Percentiles rank a stretch among this genome's conserved stretches.
Conservation (phyloP, 805 yeast species). For the Hanseniaspora valbyensis region DNA sequence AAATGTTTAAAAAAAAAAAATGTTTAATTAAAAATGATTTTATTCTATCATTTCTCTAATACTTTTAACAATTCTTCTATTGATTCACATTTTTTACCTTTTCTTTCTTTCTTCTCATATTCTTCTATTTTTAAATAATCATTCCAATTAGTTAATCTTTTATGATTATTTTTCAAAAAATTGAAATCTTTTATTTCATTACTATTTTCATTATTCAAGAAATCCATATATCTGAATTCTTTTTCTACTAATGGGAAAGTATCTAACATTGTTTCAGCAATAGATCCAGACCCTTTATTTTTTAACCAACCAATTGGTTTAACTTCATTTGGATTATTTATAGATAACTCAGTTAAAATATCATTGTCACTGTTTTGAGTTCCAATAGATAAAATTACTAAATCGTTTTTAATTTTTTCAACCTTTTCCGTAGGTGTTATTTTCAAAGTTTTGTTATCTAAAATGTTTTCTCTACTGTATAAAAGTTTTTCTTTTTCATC, state of each 20-base stretch:
- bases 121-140: constrained; percentile 25
- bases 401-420: constrained; percentile 38
- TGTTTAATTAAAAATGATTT: too few relatives aligned
- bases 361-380: constrained; percentile 28
- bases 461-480: constrained; percentile 20
- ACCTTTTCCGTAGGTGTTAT: background rate
- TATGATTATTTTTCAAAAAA: constrained; percentile 14
- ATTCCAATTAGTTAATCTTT: constrained; percentile 25
- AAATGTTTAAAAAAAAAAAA: too few relatives aligned
- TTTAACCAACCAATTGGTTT: constrained; percentile 79
- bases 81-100: constrained; percentile 8
- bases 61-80: constrained; percentile 1
- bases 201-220: background rate
- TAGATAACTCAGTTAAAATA: constrained; percentile 29
- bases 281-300: constrained; percentile 78
- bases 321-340: constrained; percentile 30
- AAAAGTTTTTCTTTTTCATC: constrained; percentile 27
- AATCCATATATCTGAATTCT: constrained; percentile 41
- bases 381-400: constrained; percentile 74
- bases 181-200: constrained; percentile 4
- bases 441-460: constrained; percentile 22
- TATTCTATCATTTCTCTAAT: background rate
- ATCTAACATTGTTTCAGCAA: constrained; percentile 80
- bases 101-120: constrained; percentile 22
- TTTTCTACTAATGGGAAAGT: constrained; percentile 64